Base-by-base conservation (phyloP, 306 rosid genomes). In the Sphenostylis stenocarpa region DNA sequence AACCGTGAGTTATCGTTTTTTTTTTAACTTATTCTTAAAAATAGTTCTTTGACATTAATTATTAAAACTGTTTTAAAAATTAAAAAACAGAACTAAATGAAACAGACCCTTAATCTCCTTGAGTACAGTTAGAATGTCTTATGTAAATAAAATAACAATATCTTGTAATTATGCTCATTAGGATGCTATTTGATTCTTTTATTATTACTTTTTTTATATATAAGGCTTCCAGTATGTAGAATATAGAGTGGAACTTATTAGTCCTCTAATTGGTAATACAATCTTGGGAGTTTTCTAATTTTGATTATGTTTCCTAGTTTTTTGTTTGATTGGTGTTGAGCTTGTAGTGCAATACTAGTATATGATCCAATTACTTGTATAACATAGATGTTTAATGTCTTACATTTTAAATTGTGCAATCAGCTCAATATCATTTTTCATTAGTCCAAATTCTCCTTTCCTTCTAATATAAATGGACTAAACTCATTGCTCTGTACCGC, bases 291-390 rank as follows among this genome's bases (percentile, higher is more conserved):
- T 62, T 75, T 60, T 63, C 39, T 63, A 48, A 63, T 63, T 61
- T 63, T 74, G 23, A 62, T 62, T 61, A 9, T 45, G n/a, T n/a
- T n/a, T n/a, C n/a, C n/a, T n/a, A n/a, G n/a, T n/a, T n/a, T n/a
- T n/a, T n/a, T n/a, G n/a, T n/a, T n/a, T n/a, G n/a, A n/a, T n/a
- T n/a, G n/a, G n/a, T n/a, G n/a, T n/a, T n/a, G n/a, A n/a, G n/a
- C n/a, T n/a, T n/a, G n/a, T n/a, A n/a, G n/a, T n/a, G n/a, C n/a
- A n/a, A n/a, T n/a, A n/a, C n/a, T n/a, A n/a, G n/a, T n/a, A n/a
- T n/a, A n/a, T n/a, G n/a, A n/a, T n/a, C n/a, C n/a, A n/a, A n/a
- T 60, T 70, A 41, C 65, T 62, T 15, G 58, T 62, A 62, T 29
- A 51, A 68, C 16, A 26, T 49, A 23, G 73, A 26, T 79, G 67